Evolutionary conservation across 2,329 filamentous ascomycete species (phyloP), one percentile per base, ranked within the genome.

Genomic region (Aspergillus ruber): DNA sequence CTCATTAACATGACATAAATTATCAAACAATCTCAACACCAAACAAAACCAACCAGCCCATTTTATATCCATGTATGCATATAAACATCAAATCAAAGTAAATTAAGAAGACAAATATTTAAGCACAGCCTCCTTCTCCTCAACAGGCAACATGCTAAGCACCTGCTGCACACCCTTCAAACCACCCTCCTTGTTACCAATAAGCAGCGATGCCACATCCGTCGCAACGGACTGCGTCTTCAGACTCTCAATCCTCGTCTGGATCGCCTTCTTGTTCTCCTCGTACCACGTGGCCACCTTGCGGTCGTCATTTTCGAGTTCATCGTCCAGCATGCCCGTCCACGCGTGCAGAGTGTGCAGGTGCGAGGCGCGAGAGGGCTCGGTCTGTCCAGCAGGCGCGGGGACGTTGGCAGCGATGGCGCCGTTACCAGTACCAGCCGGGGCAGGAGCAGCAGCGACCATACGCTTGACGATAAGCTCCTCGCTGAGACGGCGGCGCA

Each of bases 381-480:
- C 75, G n/a, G 69, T 63, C 27, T 44, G 44, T 4, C 49, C 56
- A 8, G 50, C 53, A 20, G 45, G 51, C 36, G 51, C 43, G 59
- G 52, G 64, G 59, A 64, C 63, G 61, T 59, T 63, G 57, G 51
- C 74, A 60, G 66, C 68, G 61, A 65, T 77, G 64, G 70, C 56
- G 59, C 62, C 48, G 67, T 62, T 56, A 56, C 63, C 55, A 50
- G 56, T 57, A 45, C 64, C 62, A 44, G 56, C 51, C 69, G 42
- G 73, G 64, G 32, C 66, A 56, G 49, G 66, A 56, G 62, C 69
- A 56, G 51, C 77, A 56, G 64, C 67, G 57, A 64, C 76, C 81
- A 98, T 88, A 73, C 89, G 89, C 75, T 90, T 93, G 69, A 98
- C 80, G 60, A 98, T 89, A 71, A 94, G 88, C 75, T 98, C 93